phyloP scores from a whole-genome alignment of 1,284 basidiomycete species.

The Psilocybe mexicana region DNA sequence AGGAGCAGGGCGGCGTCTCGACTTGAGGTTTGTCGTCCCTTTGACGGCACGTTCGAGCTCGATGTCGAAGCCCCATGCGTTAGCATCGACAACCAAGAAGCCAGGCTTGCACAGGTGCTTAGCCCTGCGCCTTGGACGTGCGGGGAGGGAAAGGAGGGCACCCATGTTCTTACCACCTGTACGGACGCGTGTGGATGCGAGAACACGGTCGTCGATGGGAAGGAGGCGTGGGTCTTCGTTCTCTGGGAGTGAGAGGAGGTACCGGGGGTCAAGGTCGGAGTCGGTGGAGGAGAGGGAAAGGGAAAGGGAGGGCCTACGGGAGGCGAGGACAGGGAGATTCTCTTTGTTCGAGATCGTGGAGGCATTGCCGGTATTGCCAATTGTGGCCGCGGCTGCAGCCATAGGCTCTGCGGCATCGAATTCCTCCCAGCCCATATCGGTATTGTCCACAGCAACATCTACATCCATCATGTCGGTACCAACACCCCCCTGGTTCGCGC shows the following conservation, averaged over 20 bases:
- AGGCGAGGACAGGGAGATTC: constrained; percentile 20
- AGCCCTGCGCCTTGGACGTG: constrained; percentile 38
- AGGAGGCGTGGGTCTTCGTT: constrained; percentile 32
- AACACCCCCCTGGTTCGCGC: constrained; percentile 13
- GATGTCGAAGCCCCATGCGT: constrained; percentile 23
- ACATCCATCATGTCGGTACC: constrained; percentile 13
- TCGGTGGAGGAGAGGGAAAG: constrained; percentile 49
- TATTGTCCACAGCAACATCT: constrained; percentile 17
- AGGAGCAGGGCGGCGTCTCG: constrained; percentile 45
- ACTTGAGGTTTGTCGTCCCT: constrained; percentile 24
- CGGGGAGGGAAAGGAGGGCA: constrained; percentile 34
- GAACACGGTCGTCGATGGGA: constrained; percentile 19
- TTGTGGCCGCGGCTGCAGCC: constrained; percentile 9
- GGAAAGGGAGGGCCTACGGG: constrained; percentile 45
- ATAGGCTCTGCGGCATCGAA: constrained; percentile 34
- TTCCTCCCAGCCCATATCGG: constrained; percentile 43
- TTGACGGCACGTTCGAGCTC: neutral
- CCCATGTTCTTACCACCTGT: constrained; percentile 30
- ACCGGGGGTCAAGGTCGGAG: constrained; percentile 53
- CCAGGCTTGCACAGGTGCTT: constrained; percentile 44
- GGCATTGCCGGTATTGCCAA: neutral
- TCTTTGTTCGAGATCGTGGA: constrained; percentile 12
- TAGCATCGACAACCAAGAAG: constrained; percentile 38
- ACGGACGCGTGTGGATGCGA: constrained; percentile 13
- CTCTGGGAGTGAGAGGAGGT: constrained; percentile 45